Base-by-base conservation (phyloP, 1,139 yeast genomes). In the Wickerhamomyces sp. region DNA sequence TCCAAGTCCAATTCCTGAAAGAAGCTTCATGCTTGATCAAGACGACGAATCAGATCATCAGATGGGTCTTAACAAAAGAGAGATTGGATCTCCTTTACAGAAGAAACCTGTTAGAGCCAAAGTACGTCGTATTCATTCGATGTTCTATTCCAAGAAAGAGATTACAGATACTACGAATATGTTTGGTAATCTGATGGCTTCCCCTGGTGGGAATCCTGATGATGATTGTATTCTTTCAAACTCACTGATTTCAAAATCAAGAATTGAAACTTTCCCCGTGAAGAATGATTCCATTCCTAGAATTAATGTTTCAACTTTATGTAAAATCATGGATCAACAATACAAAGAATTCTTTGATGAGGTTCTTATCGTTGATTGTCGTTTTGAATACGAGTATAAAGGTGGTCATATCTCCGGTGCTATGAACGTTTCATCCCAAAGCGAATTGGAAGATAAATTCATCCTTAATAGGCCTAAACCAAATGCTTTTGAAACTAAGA, bases 361-460 rank as follows among this genome's bases (percentile, higher is more conserved):
- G 26, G 66, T 74, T 33, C 51, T 75, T 7, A 64, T 91, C 23
- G 68, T 93, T 12, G 98, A 91, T 60, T 88, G 97, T 56, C 73
- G 98, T 33, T 91, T 91, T 54, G 87, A 81, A 49, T 91, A 91
- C 62, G 98, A 91, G 59, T 93, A 64, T 57, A 69, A 73, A 26
- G 97, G 98, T 19, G 98, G 98, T 22, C 98, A 93, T 59, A 86
- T 91, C 32, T 72, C 69, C 29, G 80, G 85, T 30, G 95, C 98
- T 11, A 52, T 84, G 37, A 91, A 91, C 57, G 68, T 88, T 26
- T 78, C 85, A 28, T 72, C 83, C 30, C 81, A 83, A 47, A 75
- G 74, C 39, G 79, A 75, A 33, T 63, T 91, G 33, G 91, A 84
- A 51, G 61, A 68, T 23, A 57, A 45, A 31, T 70, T 78, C 39